These are phyloP conservation scores for Neofusicoccum parvum DNA, from an alignment of 2,329 filamentous ascomycete genomes.

Conservation along the genomic window DNA sequence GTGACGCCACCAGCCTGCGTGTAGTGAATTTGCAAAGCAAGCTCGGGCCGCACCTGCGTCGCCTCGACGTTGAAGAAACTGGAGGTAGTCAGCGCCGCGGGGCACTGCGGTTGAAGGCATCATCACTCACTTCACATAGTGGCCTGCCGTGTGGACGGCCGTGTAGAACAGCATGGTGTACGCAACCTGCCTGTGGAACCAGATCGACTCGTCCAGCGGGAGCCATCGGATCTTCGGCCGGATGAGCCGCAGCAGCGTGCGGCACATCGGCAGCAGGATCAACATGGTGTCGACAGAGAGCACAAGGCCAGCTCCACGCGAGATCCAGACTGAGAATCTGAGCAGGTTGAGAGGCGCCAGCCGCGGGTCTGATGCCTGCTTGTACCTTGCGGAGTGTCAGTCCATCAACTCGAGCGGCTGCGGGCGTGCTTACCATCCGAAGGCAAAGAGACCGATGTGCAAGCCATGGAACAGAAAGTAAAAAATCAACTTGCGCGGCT, in stretches of 20 bases:
- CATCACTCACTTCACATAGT: slow-evolving; percentile 87
- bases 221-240: slow-evolving; percentile 86
- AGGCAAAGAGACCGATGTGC: slow-evolving; percentile 77
- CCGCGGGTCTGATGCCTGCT: slow-evolving; percentile 69
- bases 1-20: slow-evolving; percentile 86
- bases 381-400: slow-evolving; percentile 60
- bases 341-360: slow-evolving; percentile 80
- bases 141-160: slow-evolving; percentile 72
- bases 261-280: slow-evolving; percentile 91
- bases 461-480: slow-evolving; percentile 79
- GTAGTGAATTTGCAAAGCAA: slow-evolving; percentile 90
- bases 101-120: neutral
- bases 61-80: slow-evolving; percentile 95
- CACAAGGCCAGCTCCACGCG: slow-evolving; percentile 85
- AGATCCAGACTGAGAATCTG: slow-evolving; percentile 90
- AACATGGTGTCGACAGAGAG: slow-evolving; percentile 82
- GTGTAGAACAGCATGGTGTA: slow-evolving; percentile 86
- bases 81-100: neutral
- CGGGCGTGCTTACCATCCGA: slow-evolving; percentile 70
- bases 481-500: slow-evolving; percentile 73
- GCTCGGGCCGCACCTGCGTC: slow-evolving; percentile 75
- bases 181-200: slow-evolving; percentile 96
- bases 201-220: slow-evolving; percentile 90
- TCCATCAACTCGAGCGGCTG: neutral
- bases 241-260: slow-evolving; percentile 81